A percentile compares a stretch with the other conserved stretches of the same genome.
Conservation (phyloP, 176 grass and related monocot species). For the Zea luxurians region DNA sequence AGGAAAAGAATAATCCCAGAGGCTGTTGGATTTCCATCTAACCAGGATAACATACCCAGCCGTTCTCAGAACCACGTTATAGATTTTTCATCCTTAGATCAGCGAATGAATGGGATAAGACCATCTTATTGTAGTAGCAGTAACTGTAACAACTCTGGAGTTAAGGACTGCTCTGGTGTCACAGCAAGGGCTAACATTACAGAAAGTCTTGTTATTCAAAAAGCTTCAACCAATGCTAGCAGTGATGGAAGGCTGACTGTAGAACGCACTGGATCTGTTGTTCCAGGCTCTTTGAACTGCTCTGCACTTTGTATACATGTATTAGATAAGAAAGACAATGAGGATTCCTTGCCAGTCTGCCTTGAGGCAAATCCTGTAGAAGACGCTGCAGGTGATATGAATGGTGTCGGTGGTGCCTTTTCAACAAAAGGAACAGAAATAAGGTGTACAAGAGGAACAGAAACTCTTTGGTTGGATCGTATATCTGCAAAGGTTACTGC, state of each 20-base stretch:
- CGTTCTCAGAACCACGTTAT: slow-evolving; percentile 48
- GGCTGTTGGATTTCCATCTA: slow-evolving; percentile 83
- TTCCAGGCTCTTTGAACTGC: slow-evolving; percentile 39
- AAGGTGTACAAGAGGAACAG: slow-evolving; percentile 64
- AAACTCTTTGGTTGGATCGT: slow-evolving; percentile 84
- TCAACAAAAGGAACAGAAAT: slow-evolving; percentile 84
- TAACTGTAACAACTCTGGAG: slow-evolving; percentile 61
- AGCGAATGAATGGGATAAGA: slow-evolving; percentile 59
- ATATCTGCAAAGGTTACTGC: slow-evolving; percentile 88
- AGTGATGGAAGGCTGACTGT: slow-evolving; percentile 58
- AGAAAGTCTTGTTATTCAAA: slow-evolving; percentile 84
- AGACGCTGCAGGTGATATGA: slow-evolving; percentile 63
- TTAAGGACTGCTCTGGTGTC: slow-evolving; percentile 64
- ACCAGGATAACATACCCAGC: slow-evolving; percentile 67
- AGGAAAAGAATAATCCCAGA: slow-evolving; percentile 98
- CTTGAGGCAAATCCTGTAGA: slow-evolving; percentile 83
- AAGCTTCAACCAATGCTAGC: slow-evolving; percentile 45
- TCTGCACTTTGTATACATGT: slow-evolving; percentile 59
- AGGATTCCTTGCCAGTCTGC: slow-evolving; percentile 48
- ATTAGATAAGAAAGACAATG: slow-evolving; percentile 57
- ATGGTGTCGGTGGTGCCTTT: slow-evolving; percentile 57
- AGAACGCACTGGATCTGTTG: slow-evolving; percentile 57
- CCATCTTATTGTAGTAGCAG: slow-evolving; percentile 46
- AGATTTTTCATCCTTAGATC: slow-evolving; percentile 69
- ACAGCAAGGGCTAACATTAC: slow-evolving; percentile 80